phyloP scores from a whole-genome alignment of 1,284 basidiomycete genomes.

The Rhodotorula sp. region DNA sequence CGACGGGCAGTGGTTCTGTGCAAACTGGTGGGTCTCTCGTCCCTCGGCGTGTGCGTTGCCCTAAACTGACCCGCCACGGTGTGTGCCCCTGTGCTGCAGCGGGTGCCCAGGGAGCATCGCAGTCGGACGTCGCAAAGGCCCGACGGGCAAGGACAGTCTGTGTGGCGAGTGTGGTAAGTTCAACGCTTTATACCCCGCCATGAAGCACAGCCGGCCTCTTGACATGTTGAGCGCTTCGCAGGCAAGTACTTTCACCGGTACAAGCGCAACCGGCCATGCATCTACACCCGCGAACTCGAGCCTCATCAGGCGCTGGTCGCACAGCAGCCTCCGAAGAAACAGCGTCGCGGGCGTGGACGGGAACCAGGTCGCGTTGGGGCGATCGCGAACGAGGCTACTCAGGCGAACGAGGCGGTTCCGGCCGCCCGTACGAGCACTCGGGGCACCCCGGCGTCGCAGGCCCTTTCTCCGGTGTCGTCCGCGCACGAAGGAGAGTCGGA shows the following conservation, averaged over 20 bases:
- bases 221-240: conserved; percentile 44
- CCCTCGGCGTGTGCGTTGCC: too few species aligned
- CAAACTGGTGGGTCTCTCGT: conserved; percentile 54
- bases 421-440: not conserved
- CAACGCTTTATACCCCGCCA: too few species aligned
- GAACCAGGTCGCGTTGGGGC: not conserved
- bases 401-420: not conserved
- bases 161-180: conserved; percentile 84
- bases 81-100: conserved; percentile 44
- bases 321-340: not conserved
- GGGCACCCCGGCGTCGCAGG: conserved; percentile 10
- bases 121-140: conserved; percentile 78
- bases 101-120: conserved; percentile 82
- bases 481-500: conserved; percentile 5
- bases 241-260: conserved; percentile 84
- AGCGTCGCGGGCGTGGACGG: not conserved
- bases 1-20: conserved; percentile 85
- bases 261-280: conserved; percentile 65
- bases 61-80: not conserved
- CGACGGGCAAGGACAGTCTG: conserved; percentile 82
- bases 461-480: conserved; percentile 13
- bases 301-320: conserved; percentile 20
- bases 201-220: too few species aligned
- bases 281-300: conserved; percentile 60
- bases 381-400: not conserved